phyloP scores from a whole-genome alignment of 2,329 filamentous ascomycete species.

The Didymosphaeria variabile region DNA sequence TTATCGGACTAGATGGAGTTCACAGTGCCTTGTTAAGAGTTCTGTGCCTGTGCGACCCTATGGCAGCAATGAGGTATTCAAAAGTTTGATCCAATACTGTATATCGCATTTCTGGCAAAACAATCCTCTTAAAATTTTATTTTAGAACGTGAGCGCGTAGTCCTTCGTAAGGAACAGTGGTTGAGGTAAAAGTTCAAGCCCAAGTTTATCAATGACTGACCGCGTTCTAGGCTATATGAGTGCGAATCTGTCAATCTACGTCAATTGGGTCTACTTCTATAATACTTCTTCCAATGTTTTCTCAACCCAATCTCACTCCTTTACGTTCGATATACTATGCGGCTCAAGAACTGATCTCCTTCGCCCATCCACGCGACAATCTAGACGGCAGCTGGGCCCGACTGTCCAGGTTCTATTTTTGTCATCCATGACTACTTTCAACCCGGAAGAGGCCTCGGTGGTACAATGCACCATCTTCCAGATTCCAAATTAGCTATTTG shows the following conservation, averaged over 20 bases:
- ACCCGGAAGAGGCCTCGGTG: background rate
- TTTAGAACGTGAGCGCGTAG: no score
- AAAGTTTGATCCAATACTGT: no score
- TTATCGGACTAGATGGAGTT: no score
- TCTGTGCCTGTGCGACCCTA: no score
- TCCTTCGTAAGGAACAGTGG: background rate
- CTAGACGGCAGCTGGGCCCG: background rate
- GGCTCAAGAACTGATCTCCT: background rate
- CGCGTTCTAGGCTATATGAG: background rate
- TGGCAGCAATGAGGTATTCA: no score
- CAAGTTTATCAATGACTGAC: background rate
- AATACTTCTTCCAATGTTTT: background rate
- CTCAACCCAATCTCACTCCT: background rate
- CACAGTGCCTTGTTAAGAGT: no score
- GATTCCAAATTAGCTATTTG: slow-evolving; percentile 6
- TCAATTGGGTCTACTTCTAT: background rate
- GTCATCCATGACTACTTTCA: background rate
- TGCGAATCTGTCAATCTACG: background rate
- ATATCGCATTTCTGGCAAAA: no score
- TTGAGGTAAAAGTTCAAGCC: background rate
- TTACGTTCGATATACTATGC: background rate
- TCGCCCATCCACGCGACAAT: background rate
- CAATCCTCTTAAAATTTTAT: no score
- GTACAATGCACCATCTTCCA: background rate
- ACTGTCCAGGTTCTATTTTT: slow-evolving; percentile 3